These are phyloP conservation scores for Cicer cuneatum DNA, from an alignment of 306 rosid species.

Conservation along the genomic window DNA sequence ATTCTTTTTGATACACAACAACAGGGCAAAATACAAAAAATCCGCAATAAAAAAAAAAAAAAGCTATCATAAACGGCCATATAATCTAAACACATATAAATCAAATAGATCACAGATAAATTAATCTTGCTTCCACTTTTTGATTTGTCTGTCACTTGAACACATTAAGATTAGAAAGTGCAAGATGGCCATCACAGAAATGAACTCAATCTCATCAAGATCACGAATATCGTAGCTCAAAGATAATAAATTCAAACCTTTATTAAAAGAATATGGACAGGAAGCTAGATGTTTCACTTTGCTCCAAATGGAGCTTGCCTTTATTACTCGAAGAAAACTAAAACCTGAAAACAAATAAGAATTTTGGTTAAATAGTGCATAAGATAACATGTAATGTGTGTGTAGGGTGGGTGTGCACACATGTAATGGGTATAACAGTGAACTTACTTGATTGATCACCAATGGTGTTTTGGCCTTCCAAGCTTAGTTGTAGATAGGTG, in stretches of 20 bases:
- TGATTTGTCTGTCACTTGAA: constrained; percentile 47
- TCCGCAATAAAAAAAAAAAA: constrained; percentile 43
- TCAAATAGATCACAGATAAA: constrained; percentile 42
- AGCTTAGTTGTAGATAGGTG: constrained; percentile 55
- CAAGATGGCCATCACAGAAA: constrained; percentile 57
- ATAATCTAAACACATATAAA: constrained; percentile 51
- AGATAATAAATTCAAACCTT: constrained; percentile 51
- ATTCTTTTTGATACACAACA: constrained; percentile 45
- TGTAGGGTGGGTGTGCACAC: background rate
- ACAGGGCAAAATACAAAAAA: constrained; percentile 41
- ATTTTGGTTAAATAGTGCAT: background rate
- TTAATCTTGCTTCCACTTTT: constrained; percentile 45
- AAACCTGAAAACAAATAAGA: constrained; percentile 55
- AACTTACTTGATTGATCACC: constrained; percentile 63
- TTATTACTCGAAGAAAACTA: constrained; percentile 66
- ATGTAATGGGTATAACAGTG: background rate
- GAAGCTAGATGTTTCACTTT: constrained; percentile 55
- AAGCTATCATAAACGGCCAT: constrained; percentile 45
- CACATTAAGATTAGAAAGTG: constrained; percentile 54
- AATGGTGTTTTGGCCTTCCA: background rate
- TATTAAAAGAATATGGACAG: constrained; percentile 57
- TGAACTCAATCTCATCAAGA: constrained; percentile 49
- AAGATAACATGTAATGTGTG: background rate
- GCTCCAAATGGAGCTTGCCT: constrained; percentile 56
- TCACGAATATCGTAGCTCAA: constrained; percentile 32